Evolutionary conservation across 169 alveolate species (phyloP).

Genomic region (Eimeria necatrix): DNA sequence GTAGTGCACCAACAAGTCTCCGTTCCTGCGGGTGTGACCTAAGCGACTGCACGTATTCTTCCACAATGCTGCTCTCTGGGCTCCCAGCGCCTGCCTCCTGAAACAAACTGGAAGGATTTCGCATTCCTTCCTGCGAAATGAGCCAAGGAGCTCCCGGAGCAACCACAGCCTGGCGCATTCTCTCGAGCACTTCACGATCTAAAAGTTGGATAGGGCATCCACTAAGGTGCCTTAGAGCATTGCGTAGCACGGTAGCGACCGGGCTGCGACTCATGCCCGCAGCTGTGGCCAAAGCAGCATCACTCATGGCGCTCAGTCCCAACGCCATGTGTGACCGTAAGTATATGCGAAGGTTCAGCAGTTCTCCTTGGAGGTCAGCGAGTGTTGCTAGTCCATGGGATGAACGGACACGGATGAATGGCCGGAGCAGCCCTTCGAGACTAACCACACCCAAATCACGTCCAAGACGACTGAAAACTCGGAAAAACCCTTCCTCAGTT

Average conservation of each 20-base stretch:
- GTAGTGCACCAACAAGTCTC: slow-evolving; percentile 75
- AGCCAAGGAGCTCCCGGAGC: slow-evolving; percentile 33
- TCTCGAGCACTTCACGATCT: slow-evolving; percentile 53
- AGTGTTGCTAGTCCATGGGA: slow-evolving; percentile 55
- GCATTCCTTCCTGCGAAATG: slow-evolving; percentile 51
- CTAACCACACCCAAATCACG: slow-evolving; percentile 70
- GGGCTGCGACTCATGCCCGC: slow-evolving; percentile 72
- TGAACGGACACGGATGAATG: slow-evolving; percentile 52
- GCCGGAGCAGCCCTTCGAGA: slow-evolving; percentile 69
- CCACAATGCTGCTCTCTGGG: slow-evolving; percentile 52
- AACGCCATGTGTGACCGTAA: slow-evolving; percentile 73
- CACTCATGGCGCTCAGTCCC: slow-evolving; percentile 71
- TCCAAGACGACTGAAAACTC: slow-evolving; percentile 74
- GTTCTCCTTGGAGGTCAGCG: slow-evolving; percentile 54
- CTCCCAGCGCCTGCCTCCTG: slow-evolving; percentile 62
- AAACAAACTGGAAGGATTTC: neutral
- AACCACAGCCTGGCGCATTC: slow-evolving; percentile 61
- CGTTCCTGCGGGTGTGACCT: slow-evolving; percentile 78
- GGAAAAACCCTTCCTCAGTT: slow-evolving; percentile 76
- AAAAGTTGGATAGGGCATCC: slow-evolving; percentile 42
- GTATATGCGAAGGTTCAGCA: slow-evolving; percentile 48
- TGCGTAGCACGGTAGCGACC: slow-evolving; percentile 50
- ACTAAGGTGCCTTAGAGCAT: slow-evolving; percentile 55
- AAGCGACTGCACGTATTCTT: slow-evolving; percentile 80
- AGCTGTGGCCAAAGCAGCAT: slow-evolving; percentile 75